Evolutionary conservation across 805 yeast genomes (phyloP), one percentile per base, ranked within the genome.

Genomic region (Saturnispora bothae): DNA sequence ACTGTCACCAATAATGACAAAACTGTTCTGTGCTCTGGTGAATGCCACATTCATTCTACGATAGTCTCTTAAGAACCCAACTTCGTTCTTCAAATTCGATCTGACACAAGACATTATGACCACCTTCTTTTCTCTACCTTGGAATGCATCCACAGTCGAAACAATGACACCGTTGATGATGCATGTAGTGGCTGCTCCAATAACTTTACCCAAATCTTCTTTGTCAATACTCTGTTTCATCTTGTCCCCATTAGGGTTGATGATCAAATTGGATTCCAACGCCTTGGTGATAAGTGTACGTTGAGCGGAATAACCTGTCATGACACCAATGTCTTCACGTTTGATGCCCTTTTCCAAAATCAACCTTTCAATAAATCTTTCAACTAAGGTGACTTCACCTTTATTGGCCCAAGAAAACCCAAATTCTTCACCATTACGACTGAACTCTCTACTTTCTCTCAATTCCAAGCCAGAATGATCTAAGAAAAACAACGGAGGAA

Each of bases 51-150:
- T 79, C 56, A 79, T 57, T 50, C 86, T 64, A 50, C 84, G 61
- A 31, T 60, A 57, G 49, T 79, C 86, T 37, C 59, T 64, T 36
- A 78, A 61, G 53, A 78, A 78, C 20, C 86, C 85, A 42, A 78
- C 70, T 40, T 65, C 73, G 20, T 63, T 52, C n/a, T 56, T 54
- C 12, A 56, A 59, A 50, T 78, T 78, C 16, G 77, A 72, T 49
- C 96, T 68, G 23, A 85, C 95, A 51, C 92, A 74, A 3, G 92
- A 76, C 43, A 85, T 64, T 17, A 86, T 69, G 28, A 85, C 78
- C 41, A 76, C 78, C 50, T 82, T 86, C 60, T 83, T 85, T 51
- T 84, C 95, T 49, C 94, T 68, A 22, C 95, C 95, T 59, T 85
- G 95, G 63, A 85, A 85, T 1, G 95, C 92, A 57, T 85, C 96